These are phyloP conservation scores for Zygotorulaspora florentina DNA, from an alignment of 805 yeast genomes.

Conservation along the genomic window DNA sequence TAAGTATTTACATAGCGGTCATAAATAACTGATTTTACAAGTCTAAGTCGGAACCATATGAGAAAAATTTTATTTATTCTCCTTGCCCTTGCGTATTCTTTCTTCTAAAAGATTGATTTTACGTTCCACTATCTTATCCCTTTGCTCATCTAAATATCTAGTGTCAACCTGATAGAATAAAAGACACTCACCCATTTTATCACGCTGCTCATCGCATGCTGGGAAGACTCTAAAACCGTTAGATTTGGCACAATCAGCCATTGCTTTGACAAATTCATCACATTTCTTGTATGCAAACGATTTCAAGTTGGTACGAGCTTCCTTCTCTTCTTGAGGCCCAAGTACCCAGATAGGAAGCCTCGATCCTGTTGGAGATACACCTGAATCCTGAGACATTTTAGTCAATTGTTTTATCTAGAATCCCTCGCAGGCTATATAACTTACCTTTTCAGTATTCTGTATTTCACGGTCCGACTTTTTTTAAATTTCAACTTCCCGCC, in stretches of 20 bases:
- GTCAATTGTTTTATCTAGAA: too few relatives aligned
- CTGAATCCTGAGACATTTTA: constrained; percentile 11
- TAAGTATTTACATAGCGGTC: constrained; percentile 2
- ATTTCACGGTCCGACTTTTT: neutral
- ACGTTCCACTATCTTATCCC: constrained; percentile 58
- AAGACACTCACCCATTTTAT: constrained; percentile 61
- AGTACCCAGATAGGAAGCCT: constrained; percentile 69
- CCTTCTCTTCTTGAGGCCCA: constrained; percentile 71
- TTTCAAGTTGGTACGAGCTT: constrained; percentile 67
- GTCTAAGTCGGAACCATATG: neutral
- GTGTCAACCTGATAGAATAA: constrained; percentile 50
- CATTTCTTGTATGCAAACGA: constrained; percentile 60
- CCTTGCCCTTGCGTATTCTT: constrained; percentile 14
- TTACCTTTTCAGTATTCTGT: too few relatives aligned
- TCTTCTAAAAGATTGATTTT: constrained; percentile 44
- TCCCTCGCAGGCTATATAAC: too few relatives aligned
- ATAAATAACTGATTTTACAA: neutral
- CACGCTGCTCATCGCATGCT: constrained; percentile 56
- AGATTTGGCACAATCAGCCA: constrained; percentile 60
- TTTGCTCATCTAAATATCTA: constrained; percentile 62
- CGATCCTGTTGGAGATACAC: constrained; percentile 23
- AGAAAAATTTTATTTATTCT: neutral
- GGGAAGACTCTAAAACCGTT: constrained; percentile 64
- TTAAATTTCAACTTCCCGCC: neutral
- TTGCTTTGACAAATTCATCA: constrained; percentile 61